These are phyloP conservation scores for Hyaloraphidium curvatum DNA, from an alignment of 192 early-diverging fungal species.

Conservation along the genomic window DNA sequence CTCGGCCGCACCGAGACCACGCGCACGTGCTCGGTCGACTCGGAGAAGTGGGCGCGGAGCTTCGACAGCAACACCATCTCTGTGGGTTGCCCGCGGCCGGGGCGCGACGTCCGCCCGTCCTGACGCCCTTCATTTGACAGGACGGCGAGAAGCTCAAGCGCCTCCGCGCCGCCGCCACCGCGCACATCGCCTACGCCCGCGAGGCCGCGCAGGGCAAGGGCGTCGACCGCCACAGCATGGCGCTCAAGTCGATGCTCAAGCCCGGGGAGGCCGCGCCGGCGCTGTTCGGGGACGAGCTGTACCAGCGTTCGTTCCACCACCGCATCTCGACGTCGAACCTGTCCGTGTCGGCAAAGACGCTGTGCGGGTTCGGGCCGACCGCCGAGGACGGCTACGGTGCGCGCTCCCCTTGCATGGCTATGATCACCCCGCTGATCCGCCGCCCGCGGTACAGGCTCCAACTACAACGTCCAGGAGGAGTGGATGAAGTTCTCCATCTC, in stretches of 20 bases:
- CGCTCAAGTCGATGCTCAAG: neutral
- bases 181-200: conserved; percentile 65
- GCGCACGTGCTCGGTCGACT: conserved; percentile 58
- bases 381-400: neutral
- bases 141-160: conserved; percentile 39
- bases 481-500: conserved; percentile 2
- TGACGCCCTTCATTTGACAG: no score
- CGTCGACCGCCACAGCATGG: conserved; percentile 79
- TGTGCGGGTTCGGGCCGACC: neutral
- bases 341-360: neutral
- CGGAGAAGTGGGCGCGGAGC: conserved; percentile 50
- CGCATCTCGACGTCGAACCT: neutral
- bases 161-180: conserved; percentile 50
- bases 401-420: neutral
- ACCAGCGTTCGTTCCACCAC: neutral
- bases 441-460: neutral
- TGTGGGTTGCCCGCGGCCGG: no score
- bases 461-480: neutral
- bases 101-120: no score
- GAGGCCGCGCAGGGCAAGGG: conserved; percentile 64
- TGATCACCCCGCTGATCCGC: neutral
- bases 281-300: neutral
- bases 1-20: conserved; percentile 88
- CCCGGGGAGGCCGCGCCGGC: neutral
- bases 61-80: conserved; percentile 44